Percentiles rank a stretch among this genome's conserved stretches.
Conservation (phyloP, 148 eudicot species). For the Diospyros lotus region DNA sequence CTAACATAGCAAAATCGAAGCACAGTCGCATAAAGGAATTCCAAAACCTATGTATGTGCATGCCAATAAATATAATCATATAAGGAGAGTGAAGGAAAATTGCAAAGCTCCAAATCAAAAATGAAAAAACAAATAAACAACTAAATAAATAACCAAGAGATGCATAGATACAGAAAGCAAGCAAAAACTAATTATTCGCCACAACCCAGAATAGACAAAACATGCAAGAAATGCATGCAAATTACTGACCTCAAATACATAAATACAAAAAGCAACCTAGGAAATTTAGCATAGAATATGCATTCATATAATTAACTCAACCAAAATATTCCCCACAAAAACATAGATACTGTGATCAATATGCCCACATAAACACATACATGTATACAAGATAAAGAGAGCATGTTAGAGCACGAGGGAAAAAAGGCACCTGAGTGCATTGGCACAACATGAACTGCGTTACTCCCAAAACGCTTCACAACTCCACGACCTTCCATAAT, state of each 20-base stretch:
- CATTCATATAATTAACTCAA: too few relatives aligned
- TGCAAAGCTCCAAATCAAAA: background rate
- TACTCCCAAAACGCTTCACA: conserved; percentile 53
- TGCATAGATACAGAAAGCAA: background rate
- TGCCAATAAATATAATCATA: background rate
- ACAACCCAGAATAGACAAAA: background rate
- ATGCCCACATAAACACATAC: background rate
- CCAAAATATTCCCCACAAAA: too few relatives aligned
- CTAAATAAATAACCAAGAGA: background rate
- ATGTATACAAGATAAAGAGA: background rate
- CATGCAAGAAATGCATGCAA: background rate
- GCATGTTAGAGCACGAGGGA: background rate
- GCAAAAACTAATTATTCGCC: background rate
- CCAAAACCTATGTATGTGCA: background rate
- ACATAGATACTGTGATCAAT: too few relatives aligned
- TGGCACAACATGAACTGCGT: conserved; percentile 63
- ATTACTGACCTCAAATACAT: background rate
- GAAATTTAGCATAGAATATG: too few relatives aligned
- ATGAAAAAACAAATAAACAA: too few relatives aligned
- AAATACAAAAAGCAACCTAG: too few relatives aligned
- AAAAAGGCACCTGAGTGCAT: conserved; percentile 61
- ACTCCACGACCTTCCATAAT: conserved; percentile 66
- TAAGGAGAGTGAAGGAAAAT: too few relatives aligned
- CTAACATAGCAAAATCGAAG: background rate
- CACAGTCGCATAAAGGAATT: background rate